A percentile compares a stretch with the other conserved stretches of the same genome.
Conservation (phyloP, 2,329 filamentous ascomycete genomes). For the Plectosphaerella plurivora region DNA sequence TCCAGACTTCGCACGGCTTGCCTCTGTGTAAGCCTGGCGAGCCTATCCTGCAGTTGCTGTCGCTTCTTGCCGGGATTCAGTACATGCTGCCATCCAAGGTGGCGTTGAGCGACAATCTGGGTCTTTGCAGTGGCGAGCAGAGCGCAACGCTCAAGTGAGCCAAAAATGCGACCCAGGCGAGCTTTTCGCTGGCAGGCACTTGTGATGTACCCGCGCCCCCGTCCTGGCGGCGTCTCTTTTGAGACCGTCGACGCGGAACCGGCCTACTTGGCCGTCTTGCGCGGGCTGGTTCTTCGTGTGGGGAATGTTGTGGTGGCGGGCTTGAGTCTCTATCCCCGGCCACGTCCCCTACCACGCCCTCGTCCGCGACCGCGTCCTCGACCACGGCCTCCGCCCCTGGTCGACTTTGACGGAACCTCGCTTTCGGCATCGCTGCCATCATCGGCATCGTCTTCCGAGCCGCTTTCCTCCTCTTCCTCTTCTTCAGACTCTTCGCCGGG, state of each 20-base stretch:
- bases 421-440: slow-evolving; percentile 8
- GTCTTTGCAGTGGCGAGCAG: too few relatives aligned
- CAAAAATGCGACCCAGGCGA: too few relatives aligned
- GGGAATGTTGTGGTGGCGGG: background rate
- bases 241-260: too few relatives aligned
- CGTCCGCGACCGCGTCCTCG: slow-evolving; percentile 25
- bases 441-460: slow-evolving; percentile 11
- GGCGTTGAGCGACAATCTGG: too few relatives aligned
- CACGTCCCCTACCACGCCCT: slow-evolving; percentile 11
- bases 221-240: background rate
- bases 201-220: background rate
- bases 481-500: slow-evolving; percentile 29
- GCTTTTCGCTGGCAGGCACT: too few relatives aligned
- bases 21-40: too few relatives aligned
- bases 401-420: slow-evolving; percentile 28
- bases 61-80: too few relatives aligned
- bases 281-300: background rate
- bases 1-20: too few relatives aligned
- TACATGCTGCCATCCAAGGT: too few relatives aligned
- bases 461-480: slow-evolving; percentile 29
- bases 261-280: too few relatives aligned
- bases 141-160: too few relatives aligned
- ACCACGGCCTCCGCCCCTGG: slow-evolving; percentile 28
- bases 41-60: too few relatives aligned
- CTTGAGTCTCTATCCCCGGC: background rate